phyloP scores from a whole-genome alignment of 257 asterid genomes.

The Lycium ferocissimum region DNA sequence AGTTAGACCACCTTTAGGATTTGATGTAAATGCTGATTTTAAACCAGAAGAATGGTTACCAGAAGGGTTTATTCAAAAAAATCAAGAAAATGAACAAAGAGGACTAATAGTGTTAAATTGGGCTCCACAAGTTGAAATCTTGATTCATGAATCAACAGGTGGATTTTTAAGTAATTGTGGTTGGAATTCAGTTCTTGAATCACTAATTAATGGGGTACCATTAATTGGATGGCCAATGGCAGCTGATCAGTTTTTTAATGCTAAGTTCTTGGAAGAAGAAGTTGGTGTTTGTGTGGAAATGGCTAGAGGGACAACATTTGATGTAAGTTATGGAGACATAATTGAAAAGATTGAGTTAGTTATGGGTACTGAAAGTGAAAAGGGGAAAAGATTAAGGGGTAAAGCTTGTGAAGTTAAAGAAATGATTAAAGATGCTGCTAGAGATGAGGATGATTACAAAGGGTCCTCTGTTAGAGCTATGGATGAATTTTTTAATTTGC shows the following conservation, averaged over 20 bases:
- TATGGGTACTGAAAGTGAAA: constrained; percentile 49
- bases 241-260: constrained; percentile 66
- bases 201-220: constrained; percentile 57
- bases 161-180: constrained; percentile 66
- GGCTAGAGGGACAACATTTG: constrained; percentile 61
- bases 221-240: constrained; percentile 69
- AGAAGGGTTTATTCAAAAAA: constrained; percentile 51
- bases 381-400: constrained; percentile 46
- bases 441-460: constrained; percentile 44
- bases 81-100: constrained; percentile 36
- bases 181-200: constrained; percentile 71
- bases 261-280: constrained; percentile 57
- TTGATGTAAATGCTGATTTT: constrained; percentile 46
- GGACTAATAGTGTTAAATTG: constrained; percentile 55
- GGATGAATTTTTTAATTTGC: constrained; percentile 51
- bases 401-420: constrained; percentile 48
- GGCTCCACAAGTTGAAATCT: constrained; percentile 67
- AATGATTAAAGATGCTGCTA: constrained; percentile 42
- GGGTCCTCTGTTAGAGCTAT: constrained; percentile 62
- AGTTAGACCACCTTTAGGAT: constrained; percentile 64
- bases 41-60: constrained; percentile 68
- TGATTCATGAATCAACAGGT: constrained; percentile 51
- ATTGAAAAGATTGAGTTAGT: constrained; percentile 57
- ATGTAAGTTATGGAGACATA: constrained; percentile 54
- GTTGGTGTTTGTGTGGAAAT: constrained; percentile 64